Evolutionary conservation across 179 eudicot genomes (phyloP).

Genomic region (Patellifolia procumbens): DNA sequence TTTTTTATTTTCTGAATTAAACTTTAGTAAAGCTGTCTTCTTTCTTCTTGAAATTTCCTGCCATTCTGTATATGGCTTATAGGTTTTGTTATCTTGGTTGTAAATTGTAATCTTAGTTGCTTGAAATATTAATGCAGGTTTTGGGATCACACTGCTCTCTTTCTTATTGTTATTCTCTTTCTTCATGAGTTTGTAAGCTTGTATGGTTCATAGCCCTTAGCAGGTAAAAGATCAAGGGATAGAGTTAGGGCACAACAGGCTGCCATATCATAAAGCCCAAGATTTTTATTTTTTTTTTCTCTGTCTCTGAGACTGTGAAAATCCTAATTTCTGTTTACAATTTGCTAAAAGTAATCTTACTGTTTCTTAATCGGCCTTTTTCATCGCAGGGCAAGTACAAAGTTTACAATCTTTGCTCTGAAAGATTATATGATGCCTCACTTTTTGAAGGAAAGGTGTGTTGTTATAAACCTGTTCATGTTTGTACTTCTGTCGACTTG

Average conservation of each 20-base stretch:
- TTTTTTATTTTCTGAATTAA: not conserved
- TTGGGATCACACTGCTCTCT: not conserved
- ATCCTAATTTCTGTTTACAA: not conserved
- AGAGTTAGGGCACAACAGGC: not conserved
- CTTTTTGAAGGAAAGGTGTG: conserved; percentile 96
- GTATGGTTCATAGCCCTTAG: not conserved
- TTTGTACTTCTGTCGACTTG: conserved; percentile 6
- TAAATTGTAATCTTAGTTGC: not conserved
- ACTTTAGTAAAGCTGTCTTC: no score
- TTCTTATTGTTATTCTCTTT: not conserved
- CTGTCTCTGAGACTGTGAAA: conserved; percentile 9
- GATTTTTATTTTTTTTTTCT: not conserved
- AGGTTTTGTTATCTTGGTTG: not conserved
- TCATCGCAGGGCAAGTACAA: conserved; percentile 80
- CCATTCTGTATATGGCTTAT: not conserved
- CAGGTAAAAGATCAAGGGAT: conserved; percentile 4
- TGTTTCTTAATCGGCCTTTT: conserved; percentile 1
- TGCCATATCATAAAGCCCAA: not conserved
- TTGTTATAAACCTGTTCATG: conserved; percentile 15
- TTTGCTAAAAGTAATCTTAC: not conserved
- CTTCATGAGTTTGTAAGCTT: not conserved
- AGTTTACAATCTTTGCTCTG: conserved; percentile 96
- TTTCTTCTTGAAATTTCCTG: not conserved
- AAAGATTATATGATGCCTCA: conserved; percentile 94
- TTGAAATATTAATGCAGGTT: not conserved